Percentiles rank a stretch among this genome's conserved stretches.
Conservation (phyloP, 2,329 filamentous ascomycete species). For the Coniochaeta ligniaria region DNA sequence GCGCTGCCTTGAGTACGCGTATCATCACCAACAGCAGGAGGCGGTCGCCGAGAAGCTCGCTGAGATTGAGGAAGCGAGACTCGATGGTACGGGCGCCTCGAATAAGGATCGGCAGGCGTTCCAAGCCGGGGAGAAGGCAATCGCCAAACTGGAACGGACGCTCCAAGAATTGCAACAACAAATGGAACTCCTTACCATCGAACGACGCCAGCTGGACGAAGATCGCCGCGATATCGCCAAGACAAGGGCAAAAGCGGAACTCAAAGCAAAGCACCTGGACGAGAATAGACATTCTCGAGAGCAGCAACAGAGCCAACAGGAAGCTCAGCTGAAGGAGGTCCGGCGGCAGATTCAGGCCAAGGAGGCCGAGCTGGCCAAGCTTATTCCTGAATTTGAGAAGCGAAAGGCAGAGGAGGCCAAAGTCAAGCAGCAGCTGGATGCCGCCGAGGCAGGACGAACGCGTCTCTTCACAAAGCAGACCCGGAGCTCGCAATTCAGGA, state of each 20-base stretch:
- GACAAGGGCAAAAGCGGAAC: slow-evolving; percentile 74
- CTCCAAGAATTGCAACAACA: slow-evolving; percentile 76
- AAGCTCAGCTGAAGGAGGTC: slow-evolving; percentile 64
- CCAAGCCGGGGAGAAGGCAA: slow-evolving; percentile 69
- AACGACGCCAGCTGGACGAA: slow-evolving; percentile 81
- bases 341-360: slow-evolving; percentile 67
- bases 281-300: slow-evolving; percentile 77
- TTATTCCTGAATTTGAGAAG: slow-evolving; percentile 71
- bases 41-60: slow-evolving; percentile 72
- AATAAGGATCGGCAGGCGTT: slow-evolving; percentile 75
- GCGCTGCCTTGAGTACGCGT: slow-evolving; percentile 87
- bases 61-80: slow-evolving; percentile 72
- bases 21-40: slow-evolving; percentile 83
- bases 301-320: slow-evolving; percentile 63
- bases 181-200: slow-evolving; percentile 76
- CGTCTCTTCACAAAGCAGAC: slow-evolving; percentile 89
- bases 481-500: slow-evolving; percentile 78
- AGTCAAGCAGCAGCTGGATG: slow-evolving; percentile 64
- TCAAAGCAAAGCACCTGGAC: slow-evolving; percentile 74
- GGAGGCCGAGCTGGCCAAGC: slow-evolving; percentile 64
- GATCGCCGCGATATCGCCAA: slow-evolving; percentile 80
- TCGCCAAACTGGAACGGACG: slow-evolving; percentile 68
- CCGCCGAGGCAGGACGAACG: slow-evolving; percentile 66
- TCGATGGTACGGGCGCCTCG: slow-evolving; percentile 75
- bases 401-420: slow-evolving; percentile 67